Percentiles rank a stretch among this genome's conserved stretches.
Conservation (phyloP, 2,329 filamentous ascomycete species). For the Fusarium sp. region DNA sequence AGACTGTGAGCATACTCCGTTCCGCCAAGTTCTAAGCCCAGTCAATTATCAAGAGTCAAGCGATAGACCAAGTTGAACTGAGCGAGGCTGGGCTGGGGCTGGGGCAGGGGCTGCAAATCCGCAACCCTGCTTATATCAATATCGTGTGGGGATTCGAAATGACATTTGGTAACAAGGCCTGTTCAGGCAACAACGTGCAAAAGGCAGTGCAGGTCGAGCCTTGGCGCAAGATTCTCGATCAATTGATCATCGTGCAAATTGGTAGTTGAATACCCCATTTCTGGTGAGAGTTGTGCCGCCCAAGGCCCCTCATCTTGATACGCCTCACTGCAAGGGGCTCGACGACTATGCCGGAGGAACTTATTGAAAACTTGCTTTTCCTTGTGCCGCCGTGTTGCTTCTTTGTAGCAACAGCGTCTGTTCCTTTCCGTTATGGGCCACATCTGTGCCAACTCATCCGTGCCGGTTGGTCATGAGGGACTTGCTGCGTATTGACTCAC, state of each 20-base stretch:
- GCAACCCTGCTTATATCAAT: conserved; percentile 15
- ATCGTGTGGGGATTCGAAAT: conserved; percentile 8
- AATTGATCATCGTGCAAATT: not conserved
- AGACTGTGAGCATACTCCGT: not conserved
- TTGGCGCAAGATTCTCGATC: not conserved
- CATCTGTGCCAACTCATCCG: not conserved
- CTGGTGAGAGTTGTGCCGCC: not conserved
- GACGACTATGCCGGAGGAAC: not conserved
- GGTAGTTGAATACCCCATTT: not conserved
- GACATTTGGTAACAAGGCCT: not conserved
- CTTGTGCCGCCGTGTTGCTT: not conserved
- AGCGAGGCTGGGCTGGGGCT: not conserved
- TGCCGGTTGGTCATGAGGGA: not conserved
- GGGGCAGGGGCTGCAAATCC: not conserved
- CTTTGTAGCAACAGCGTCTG: not conserved
- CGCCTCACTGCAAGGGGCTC: conserved; percentile 20
- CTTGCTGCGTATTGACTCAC: not conserved
- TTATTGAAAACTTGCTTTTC: conserved; percentile 15
- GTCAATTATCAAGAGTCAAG: not conserved
- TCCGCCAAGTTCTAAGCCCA: not conserved
- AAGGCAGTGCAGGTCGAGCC: not conserved
- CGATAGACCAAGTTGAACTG: not conserved
- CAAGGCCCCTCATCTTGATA: not conserved
- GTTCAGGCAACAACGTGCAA: not conserved
- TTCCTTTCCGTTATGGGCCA: not conserved